Base-by-base conservation (phyloP, 139 green algal species). In the Coelastrella sp. region DNA sequence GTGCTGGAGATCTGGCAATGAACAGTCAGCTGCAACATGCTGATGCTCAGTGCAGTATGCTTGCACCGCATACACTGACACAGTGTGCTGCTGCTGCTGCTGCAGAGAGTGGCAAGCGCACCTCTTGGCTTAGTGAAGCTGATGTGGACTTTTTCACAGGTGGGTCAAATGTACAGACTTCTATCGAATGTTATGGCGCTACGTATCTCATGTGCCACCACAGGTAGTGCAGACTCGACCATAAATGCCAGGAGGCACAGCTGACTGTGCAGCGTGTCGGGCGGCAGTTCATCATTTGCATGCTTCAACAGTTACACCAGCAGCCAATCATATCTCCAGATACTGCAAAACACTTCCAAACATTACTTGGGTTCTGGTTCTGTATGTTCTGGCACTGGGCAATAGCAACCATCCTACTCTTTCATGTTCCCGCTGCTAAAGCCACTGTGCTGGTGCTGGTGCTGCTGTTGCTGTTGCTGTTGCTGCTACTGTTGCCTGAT, bases 81-180 rank as follows among this genome's bases (percentile, higher is more conserved):
- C 45, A 57, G 45, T 13, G 45, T 13, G 45, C 11, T 57, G 45
- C 11, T 57, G 15, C 11, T 57, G 45, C 45, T 13, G 45, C 45
- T 23, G 45, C 45, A 57, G 45, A 25, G n/a, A n/a, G n/a, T 5
- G 75, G 76, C 59, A 83, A 86, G 72, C 84, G 89, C 11, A 79
- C 64, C 48, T 41, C 86, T 2, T 96, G 93, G 93, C 87, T 96
- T 40, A 90, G 64, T 51, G 93, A 96, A 62, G 87, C 84, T 32
- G 92, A 95, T 43, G 87, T 96, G 1, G 83, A 92, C 30, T 95
- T 95, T 69, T 94, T 95, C 66, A 91, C 88, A 13, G 93, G 92
- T 38, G 40, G 5, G 4, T 71, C 6, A 66, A 30, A 23, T 19
- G 45, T 57, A 23, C 1, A 57, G n/a, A 66, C 27, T 66, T 23